phyloP scores from a whole-genome alignment of 176 grass and related monocot species.

The Musa schizocarpa region DNA sequence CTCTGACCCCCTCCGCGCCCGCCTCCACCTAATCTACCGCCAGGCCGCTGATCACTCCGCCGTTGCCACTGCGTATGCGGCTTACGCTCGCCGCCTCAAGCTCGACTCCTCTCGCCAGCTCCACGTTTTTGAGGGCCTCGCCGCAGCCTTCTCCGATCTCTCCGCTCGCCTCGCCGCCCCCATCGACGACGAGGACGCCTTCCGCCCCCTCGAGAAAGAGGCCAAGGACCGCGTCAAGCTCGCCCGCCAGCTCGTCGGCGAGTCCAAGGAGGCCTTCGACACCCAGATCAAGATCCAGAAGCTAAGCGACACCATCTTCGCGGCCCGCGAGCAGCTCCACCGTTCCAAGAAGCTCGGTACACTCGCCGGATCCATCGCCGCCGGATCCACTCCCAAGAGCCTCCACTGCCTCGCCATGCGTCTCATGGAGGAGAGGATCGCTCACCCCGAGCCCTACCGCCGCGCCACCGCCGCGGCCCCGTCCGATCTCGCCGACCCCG shows the following conservation, averaged over 20 bases:
- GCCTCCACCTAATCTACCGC: conserved; percentile 42
- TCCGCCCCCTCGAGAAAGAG: conserved; percentile 75
- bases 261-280: conserved; percentile 80
- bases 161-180: conserved; percentile 44
- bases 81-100: conserved; percentile 65
- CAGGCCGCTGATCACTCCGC: conserved; percentile 80
- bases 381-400: conserved; percentile 76
- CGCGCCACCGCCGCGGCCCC: conserved; percentile 3
- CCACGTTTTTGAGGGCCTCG: conserved; percentile 37
- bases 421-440: conserved; percentile 71
- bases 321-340: conserved; percentile 70
- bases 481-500: conserved; percentile 34
- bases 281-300: conserved; percentile 89
- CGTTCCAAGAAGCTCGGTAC: conserved; percentile 47
- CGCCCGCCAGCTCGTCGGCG: conserved; percentile 54
- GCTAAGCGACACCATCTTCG: conserved; percentile 78
- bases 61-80: conserved; percentile 58
- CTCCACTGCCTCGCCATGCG: conserved; percentile 98
- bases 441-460: conserved; percentile 37
- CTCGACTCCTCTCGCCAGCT: conserved; percentile 57
- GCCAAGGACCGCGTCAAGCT: conserved; percentile 57
- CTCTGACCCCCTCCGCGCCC: conserved; percentile 23
- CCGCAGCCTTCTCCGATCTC: conserved; percentile 15
- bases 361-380: conserved; percentile 64
- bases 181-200: conserved; percentile 32